These are phyloP conservation scores for Hortaea sp. DNA, from an alignment of 2,329 filamentous ascomycete genomes.

Conservation along the genomic window DNA sequence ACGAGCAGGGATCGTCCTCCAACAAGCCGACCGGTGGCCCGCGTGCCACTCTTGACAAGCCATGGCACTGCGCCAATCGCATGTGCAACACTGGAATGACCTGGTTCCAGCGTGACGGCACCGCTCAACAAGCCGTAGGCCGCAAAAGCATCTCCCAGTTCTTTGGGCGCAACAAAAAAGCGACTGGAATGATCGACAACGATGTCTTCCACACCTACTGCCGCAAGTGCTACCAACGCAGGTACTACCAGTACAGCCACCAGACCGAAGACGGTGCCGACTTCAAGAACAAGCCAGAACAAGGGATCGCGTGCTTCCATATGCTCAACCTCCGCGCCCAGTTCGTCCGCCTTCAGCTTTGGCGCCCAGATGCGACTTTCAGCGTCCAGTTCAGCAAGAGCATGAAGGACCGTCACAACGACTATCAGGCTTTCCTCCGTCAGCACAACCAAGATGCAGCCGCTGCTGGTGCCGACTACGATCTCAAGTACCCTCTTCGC, in stretches of 20 bases:
- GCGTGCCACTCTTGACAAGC: slow-evolving; percentile 1
- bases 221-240: slow-evolving; percentile 71
- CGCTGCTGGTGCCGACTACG: slow-evolving; percentile 6
- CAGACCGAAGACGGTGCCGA: slow-evolving; percentile 2
- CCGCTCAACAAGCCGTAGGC: slow-evolving; percentile 3
- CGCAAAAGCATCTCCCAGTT: slow-evolving; percentile 8
- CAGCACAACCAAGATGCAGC: slow-evolving; percentile 9
- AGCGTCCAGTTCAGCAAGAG: slow-evolving; percentile 17
- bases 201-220: slow-evolving; percentile 68
- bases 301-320: slow-evolving; percentile 9
- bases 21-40: background rate
- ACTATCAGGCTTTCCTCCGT: slow-evolving; percentile 14
- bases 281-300: background rate
- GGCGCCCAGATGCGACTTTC: slow-evolving; percentile 22
- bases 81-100: slow-evolving; percentile 13
- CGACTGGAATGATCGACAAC: slow-evolving; percentile 59
- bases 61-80: slow-evolving; percentile 14
- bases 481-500: slow-evolving; percentile 4
- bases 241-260: slow-evolving; percentile 9
- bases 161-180: slow-evolving; percentile 64
- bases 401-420: slow-evolving; percentile 13
- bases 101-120: slow-evolving; percentile 8
- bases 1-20: background rate
- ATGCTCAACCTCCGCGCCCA: slow-evolving; percentile 15
- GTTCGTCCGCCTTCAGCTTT: slow-evolving; percentile 19